Evolutionary conservation across 2,329 filamentous ascomycete species (phyloP).

Genomic region (Arthrinium puccinioides): DNA sequence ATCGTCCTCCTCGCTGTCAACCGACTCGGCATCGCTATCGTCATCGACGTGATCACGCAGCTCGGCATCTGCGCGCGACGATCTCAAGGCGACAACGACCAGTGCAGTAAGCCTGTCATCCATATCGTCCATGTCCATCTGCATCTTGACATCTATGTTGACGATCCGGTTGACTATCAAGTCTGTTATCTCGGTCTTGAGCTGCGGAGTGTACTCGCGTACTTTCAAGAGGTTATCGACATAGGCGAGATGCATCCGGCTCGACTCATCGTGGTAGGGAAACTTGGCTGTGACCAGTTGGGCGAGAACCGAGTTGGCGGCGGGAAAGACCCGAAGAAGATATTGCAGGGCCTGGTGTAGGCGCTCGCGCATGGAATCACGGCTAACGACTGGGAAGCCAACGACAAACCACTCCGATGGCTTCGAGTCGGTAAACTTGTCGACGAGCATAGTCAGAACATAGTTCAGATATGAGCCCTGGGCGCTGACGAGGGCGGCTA

Average conservation of each 20-base stretch:
- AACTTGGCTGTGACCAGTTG: conserved; percentile 62
- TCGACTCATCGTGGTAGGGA: conserved; percentile 69
- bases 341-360: conserved; percentile 71
- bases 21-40: conserved; percentile 62
- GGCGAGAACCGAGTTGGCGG: conserved; percentile 64
- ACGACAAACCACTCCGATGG: conserved; percentile 38
- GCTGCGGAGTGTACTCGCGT: conserved; percentile 67
- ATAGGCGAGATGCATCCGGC: conserved; percentile 77
- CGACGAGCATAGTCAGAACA: conserved; percentile 74
- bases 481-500: conserved; percentile 69
- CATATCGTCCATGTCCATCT: conserved; percentile 84
- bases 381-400: conserved; percentile 52
- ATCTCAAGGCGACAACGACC: conserved; percentile 50
- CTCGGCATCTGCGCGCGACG: conserved; percentile 34
- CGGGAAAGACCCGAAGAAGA: conserved; percentile 73
- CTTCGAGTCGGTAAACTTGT: conserved; percentile 58
- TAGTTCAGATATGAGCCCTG: conserved; percentile 70
- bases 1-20: conserved; percentile 63
- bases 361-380: conserved; percentile 60
- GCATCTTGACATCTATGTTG: conserved; percentile 92
- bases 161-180: conserved; percentile 81
- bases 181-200: conserved; percentile 74
- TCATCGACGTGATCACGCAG: conserved; percentile 27
- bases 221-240: conserved; percentile 76
- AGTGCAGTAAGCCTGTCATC: conserved; percentile 80